A percentile compares a stretch with the other conserved stretches of the same genome.
Evolutionary conservation across 2,329 filamentous ascomycete genomes (phyloP).

Genomic region (Neurospora crassa): DNA sequence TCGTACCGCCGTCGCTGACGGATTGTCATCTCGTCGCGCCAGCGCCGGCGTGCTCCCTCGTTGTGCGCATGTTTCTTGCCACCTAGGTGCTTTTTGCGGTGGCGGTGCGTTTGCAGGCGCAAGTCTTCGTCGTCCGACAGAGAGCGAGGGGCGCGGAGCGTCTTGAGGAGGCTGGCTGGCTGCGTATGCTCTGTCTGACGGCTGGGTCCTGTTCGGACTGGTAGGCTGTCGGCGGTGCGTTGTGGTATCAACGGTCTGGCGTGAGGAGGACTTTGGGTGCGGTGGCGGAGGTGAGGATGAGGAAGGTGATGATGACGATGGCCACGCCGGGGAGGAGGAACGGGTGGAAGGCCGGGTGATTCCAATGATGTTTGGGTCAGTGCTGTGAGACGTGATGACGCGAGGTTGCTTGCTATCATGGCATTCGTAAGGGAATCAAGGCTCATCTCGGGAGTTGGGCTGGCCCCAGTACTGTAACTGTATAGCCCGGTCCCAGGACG

Average conservation of each 20-base stretch:
- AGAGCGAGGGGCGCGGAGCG: conserved; percentile 46
- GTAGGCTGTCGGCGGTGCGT: conserved; percentile 14
- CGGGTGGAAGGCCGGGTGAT: conserved; percentile 25
- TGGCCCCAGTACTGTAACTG: conserved; percentile 3
- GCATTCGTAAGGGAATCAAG: conserved; percentile 61
- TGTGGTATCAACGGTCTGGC: conserved; percentile 12
- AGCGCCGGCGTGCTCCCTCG: conserved; percentile 64
- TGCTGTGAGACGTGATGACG: conserved; percentile 44
- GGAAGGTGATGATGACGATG: conserved; percentile 16
- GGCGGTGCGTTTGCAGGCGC: conserved; percentile 33
- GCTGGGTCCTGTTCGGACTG: conserved; percentile 22
- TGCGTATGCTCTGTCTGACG: conserved; percentile 17
- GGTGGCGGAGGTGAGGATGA: conserved; percentile 10
- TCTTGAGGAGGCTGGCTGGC: conserved; percentile 51
- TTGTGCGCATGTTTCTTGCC: conserved; percentile 62
- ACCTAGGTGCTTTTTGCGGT: conserved; percentile 31
- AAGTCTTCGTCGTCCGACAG: conserved; percentile 44
- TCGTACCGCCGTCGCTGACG: conserved; percentile 73
- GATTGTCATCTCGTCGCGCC: conserved; percentile 65
- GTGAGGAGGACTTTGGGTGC: neutral
- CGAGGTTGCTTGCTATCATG: conserved; percentile 66
- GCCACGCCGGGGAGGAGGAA: conserved; percentile 26
- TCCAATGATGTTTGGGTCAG: conserved; percentile 24
- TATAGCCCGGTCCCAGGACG: conserved; percentile 13
- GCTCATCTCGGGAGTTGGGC: conserved; percentile 31